These are phyloP conservation scores for Yamadazyma diospyri DNA, from an alignment of 1,139 yeast genomes.

Conservation along the genomic window DNA sequence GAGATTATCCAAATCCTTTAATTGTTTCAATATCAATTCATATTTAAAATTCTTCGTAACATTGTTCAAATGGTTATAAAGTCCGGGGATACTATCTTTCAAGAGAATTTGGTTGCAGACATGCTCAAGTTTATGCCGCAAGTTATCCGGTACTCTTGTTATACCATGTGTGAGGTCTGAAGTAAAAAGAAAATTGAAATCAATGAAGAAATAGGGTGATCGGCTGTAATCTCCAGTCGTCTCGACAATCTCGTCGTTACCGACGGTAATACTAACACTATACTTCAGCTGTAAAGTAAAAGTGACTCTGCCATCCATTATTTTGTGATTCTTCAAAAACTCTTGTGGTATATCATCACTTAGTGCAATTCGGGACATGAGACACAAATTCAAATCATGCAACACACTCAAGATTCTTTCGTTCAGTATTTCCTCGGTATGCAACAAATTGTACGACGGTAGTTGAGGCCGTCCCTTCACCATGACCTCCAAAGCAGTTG, in stretches of 20 bases:
- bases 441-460: slow-evolving; percentile 60
- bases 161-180: slow-evolving; percentile 29
- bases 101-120: slow-evolving; percentile 56
- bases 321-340: slow-evolving; percentile 53
- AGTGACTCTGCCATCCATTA: slow-evolving; percentile 73
- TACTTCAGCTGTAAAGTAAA: slow-evolving; percentile 66
- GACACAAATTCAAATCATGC: slow-evolving; percentile 64
- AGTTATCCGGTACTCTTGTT: slow-evolving; percentile 6
- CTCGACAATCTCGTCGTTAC: slow-evolving; percentile 43
- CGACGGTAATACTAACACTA: slow-evolving; percentile 20
- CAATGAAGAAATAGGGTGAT: slow-evolving; percentile 75
- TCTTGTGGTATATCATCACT: slow-evolving; percentile 58
- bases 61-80: slow-evolving; percentile 66
- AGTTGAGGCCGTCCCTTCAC: slow-evolving; percentile 74
- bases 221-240: slow-evolving; percentile 32
- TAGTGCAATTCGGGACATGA: slow-evolving; percentile 73
- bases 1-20: slow-evolving; percentile 51
- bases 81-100: slow-evolving; percentile 50
- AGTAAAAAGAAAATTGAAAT: slow-evolving; percentile 63
- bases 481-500: slow-evolving; percentile 83
- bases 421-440: slow-evolving; percentile 50
- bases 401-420: slow-evolving; percentile 60
- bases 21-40: slow-evolving; percentile 69
- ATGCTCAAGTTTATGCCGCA: slow-evolving; percentile 49
- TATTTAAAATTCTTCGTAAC: slow-evolving; percentile 75